phyloP scores from a whole-genome alignment of 305 asterid genomes.

The Fraxinus dipetala region DNA sequence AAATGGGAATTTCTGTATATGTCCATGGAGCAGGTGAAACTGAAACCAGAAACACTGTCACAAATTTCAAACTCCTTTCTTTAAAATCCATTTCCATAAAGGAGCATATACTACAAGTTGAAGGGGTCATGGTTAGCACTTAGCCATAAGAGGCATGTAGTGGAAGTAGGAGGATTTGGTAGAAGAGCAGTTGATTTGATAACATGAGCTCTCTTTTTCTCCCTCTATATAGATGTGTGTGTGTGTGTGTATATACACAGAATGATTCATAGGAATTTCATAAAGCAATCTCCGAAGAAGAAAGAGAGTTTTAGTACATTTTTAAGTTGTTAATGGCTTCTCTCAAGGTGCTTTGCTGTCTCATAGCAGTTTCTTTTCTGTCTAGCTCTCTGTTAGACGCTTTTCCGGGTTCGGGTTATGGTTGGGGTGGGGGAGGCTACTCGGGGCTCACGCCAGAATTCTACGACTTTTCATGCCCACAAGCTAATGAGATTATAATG shows the following conservation, averaged over 20 bases:
- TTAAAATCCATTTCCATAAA: conserved; percentile 12
- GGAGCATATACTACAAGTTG: conserved; percentile 24
- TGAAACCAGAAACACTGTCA: conserved; percentile 47
- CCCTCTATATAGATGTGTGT: neutral
- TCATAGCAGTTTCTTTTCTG: conserved; percentile 29
- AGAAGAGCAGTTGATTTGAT: conserved; percentile 47
- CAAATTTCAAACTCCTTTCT: conserved; percentile 25
- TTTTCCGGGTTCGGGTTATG: conserved; percentile 35
- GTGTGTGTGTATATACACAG: conserved; percentile 24
- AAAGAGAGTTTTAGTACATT: neutral
- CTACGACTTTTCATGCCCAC: conserved; percentile 68
- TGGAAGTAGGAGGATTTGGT: conserved; percentile 51
- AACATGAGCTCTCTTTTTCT: neutral
- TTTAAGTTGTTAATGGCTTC: conserved; percentile 40
- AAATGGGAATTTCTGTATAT: neutral
- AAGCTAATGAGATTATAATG: conserved; percentile 70
- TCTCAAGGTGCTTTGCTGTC: conserved; percentile 24
- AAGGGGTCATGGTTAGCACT: conserved; percentile 29
- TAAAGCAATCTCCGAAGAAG: neutral
- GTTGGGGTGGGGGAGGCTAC: conserved; percentile 26
- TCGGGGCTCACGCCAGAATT: conserved; percentile 49
- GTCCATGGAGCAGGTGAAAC: conserved; percentile 77
- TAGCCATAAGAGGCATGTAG: conserved; percentile 13
- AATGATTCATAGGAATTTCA: conserved; percentile 9
- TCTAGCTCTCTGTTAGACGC: conserved; percentile 35